Conservation (phyloP, 352 stramenopile genomes). For the Pythium diclinum region DNA sequence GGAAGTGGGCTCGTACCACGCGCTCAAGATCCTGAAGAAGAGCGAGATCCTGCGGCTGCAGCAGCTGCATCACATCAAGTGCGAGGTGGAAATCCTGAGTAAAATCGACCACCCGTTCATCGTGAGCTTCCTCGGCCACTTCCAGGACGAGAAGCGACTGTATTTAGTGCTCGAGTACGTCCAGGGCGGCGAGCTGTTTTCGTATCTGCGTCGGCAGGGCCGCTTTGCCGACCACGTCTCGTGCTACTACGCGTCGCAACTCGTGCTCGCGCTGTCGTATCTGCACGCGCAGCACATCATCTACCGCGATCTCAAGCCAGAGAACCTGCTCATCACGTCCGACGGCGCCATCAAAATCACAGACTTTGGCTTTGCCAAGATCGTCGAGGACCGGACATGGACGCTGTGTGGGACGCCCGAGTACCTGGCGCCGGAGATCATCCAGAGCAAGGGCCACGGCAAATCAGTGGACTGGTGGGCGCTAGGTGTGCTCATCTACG, state of each 20-base stretch:
- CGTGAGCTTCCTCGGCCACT: conserved; percentile 94
- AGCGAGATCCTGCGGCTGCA: conserved; percentile 96
- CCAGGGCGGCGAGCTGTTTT: conserved; percentile 94
- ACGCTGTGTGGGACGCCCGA: conserved; percentile 86
- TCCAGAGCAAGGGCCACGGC: conserved; percentile 79
- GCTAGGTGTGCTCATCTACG: conserved; percentile 75
- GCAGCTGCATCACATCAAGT: conserved; percentile 96
- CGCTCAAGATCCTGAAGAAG: conserved; percentile 97
- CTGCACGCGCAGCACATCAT: conserved; percentile 75
- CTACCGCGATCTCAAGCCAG: conserved; percentile 87
- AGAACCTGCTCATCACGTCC: conserved; percentile 87
- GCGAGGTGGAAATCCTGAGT: conserved; percentile 97
- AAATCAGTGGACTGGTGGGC: conserved; percentile 83
- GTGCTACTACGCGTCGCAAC: conserved; percentile 90
- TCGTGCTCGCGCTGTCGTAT: conserved; percentile 82
- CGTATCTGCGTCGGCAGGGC: conserved; percentile 82
- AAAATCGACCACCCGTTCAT: conserved; percentile 97
- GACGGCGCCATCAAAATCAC: conserved; percentile 90
- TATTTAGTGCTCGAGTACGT: conserved; percentile 99
- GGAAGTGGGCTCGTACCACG: conserved; percentile 84
- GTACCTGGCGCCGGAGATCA: conserved; percentile 80
- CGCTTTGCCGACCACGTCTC: conserved; percentile 57
- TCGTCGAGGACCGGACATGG: conserved; percentile 79
- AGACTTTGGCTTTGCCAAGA: conserved; percentile 87
- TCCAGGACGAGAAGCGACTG: conserved; percentile 92